Evolutionary conservation across 331 rosid species (phyloP).

Genomic region (Telfairia occidentalis): DNA sequence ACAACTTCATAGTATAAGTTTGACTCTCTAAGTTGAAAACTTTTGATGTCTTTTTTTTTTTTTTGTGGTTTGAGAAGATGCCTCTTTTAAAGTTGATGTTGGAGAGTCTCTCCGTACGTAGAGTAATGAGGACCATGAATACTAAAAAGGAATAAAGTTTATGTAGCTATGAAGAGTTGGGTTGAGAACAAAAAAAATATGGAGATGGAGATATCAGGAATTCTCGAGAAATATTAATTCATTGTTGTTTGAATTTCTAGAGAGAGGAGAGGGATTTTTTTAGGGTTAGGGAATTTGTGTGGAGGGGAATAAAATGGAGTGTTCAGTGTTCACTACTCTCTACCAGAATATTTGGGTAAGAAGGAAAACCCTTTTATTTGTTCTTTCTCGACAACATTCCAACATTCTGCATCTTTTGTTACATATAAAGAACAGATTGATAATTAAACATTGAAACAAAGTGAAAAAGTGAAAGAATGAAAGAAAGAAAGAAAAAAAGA

Average conservation of each 20-base stretch:
- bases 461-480: constrained; percentile 4
- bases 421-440: constrained; percentile 11
- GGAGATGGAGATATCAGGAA: not conserved
- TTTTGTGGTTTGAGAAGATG: too few species aligned
- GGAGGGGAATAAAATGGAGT: not conserved
- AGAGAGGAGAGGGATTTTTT: not conserved
- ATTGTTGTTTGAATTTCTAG: not conserved
- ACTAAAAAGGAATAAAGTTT: not conserved
- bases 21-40: not conserved
- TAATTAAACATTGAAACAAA: constrained; percentile 15
- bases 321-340: not conserved
- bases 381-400: constrained; percentile 14
- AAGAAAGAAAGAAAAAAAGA: not conserved
- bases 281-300: not conserved
- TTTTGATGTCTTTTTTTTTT: too few species aligned
- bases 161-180: not conserved
- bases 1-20: not conserved
- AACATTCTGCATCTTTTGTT: constrained; percentile 13
- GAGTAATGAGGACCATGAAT: not conserved
- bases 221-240: not conserved
- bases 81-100: not conserved
- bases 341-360: constrained; percentile 7
- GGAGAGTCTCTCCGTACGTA: not conserved
- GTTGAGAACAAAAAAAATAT: not conserved
- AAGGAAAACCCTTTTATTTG: not conserved